These are phyloP conservation scores for Naematelia aurantialba DNA, from an alignment of 768 basidiomycete species.

Conservation along the genomic window DNA sequence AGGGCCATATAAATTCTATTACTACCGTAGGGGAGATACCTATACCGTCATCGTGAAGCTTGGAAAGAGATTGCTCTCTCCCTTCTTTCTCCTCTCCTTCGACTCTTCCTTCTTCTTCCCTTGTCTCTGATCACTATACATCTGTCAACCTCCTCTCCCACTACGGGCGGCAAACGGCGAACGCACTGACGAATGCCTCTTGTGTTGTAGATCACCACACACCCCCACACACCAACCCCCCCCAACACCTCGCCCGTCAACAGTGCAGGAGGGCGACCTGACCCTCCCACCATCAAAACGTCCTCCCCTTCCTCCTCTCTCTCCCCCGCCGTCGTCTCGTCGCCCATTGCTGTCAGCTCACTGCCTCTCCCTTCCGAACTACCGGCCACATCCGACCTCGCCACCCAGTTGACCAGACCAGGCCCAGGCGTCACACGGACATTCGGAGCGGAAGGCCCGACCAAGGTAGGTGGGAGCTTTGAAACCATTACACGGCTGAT, in stretches of 20 bases:
- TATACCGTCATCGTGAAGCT: slow-evolving; percentile 4
- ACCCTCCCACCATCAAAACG: slow-evolving; percentile 8
- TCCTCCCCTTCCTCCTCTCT: slow-evolving; percentile 5
- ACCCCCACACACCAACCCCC: too few species aligned
- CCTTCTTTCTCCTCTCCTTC: not conserved
- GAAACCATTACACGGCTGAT: not conserved
- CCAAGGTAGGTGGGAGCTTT: not conserved
- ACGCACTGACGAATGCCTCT: too few species aligned
- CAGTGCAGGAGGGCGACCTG: slow-evolving; percentile 6
- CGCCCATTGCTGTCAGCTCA: slow-evolving; percentile 1
- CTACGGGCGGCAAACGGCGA: too few species aligned
- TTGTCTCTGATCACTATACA: not conserved
- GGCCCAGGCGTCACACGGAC: not conserved
- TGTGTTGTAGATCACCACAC: too few species aligned
- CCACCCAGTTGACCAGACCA: slow-evolving; percentile 4
- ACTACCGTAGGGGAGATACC: too few species aligned
- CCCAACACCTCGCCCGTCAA: not conserved
- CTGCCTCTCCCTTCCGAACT: not conserved
- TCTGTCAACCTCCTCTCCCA: not conserved
- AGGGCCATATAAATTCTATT: too few species aligned
- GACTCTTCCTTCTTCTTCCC: too few species aligned
- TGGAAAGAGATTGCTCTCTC: too few species aligned
- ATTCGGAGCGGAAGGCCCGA: slow-evolving; percentile 1
- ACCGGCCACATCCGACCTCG: not conserved
- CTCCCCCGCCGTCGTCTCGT: slow-evolving; percentile 1